These are phyloP conservation scores for Hermanozyma aechmeae DNA, from an alignment of 805 yeast genomes.

Conservation along the genomic window DNA sequence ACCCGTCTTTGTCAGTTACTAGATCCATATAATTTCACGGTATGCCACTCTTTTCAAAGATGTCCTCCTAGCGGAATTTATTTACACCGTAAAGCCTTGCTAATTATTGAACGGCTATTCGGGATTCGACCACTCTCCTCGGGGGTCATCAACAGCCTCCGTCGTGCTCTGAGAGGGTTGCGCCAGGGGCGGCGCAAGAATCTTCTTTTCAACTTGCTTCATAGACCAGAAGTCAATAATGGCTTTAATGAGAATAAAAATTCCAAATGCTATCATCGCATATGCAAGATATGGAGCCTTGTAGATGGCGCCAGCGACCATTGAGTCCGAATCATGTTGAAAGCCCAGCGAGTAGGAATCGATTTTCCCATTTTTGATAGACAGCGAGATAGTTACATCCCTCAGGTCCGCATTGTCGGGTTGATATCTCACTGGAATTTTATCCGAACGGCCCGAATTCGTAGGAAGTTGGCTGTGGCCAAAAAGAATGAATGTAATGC, in stretches of 20 bases:
- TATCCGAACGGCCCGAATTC: slow-evolving; percentile 28
- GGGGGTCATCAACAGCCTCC: too few relatives aligned
- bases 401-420: slow-evolving; percentile 25
- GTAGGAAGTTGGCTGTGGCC: slow-evolving; percentile 36
- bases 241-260: slow-evolving; percentile 55
- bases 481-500: slow-evolving; percentile 68
- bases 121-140: too few relatives aligned
- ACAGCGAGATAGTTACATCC: slow-evolving; percentile 19
- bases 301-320: not conserved
- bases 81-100: too few relatives aligned
- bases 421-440: slow-evolving; percentile 21
- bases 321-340: slow-evolving; percentile 21
- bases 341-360: slow-evolving; percentile 22
- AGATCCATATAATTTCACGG: too few relatives aligned
- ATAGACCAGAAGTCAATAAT: slow-evolving; percentile 66
- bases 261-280: slow-evolving; percentile 59
- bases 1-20: too few relatives aligned
- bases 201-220: slow-evolving; percentile 62
- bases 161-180: too few relatives aligned
- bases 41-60: too few relatives aligned
- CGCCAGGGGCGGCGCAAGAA: slow-evolving; percentile 43
- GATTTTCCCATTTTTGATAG: slow-evolving; percentile 12
- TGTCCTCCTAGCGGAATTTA: too few relatives aligned
- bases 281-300: slow-evolving; percentile 50
- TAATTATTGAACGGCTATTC: too few relatives aligned